A percentile compares a stretch with the other conserved stretches of the same genome.
Evolutionary conservation across 176 grass and related monocot species (phyloP).

Genomic region (Melocanna baccifera): DNA sequence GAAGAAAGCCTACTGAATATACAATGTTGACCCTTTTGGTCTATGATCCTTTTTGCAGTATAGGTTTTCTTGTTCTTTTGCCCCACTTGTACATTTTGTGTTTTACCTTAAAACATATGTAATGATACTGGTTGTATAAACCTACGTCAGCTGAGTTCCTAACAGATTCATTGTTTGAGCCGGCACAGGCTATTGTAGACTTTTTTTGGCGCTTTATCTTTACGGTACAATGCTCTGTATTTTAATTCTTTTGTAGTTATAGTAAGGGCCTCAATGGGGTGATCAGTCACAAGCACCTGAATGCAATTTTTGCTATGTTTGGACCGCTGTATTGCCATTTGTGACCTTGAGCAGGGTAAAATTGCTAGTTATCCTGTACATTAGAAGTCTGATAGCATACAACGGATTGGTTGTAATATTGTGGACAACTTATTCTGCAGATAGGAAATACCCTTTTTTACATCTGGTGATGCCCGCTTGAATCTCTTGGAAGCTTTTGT

Average conservation of each 20-base stretch:
- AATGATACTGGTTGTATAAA: neutral
- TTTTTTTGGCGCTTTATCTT: neutral
- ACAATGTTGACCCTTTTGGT: neutral
- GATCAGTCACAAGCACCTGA: neutral
- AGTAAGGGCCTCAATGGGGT: neutral
- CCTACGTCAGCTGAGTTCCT: neutral
- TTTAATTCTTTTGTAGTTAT: neutral
- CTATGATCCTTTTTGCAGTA: neutral
- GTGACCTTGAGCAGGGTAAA: neutral
- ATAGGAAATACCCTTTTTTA: neutral
- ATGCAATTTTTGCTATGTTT: conserved; percentile 1
- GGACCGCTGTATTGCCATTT: neutral
- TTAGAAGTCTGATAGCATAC: neutral
- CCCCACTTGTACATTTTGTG: neutral
- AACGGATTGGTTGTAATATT: neutral
- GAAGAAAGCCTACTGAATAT: conserved; percentile 11
- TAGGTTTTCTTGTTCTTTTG: neutral
- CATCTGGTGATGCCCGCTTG: neutral
- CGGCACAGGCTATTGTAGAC: neutral
- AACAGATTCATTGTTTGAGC: neutral
- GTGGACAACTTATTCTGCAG: neutral
- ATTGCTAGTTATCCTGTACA: neutral
- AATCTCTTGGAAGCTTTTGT: neutral
- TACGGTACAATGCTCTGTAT: neutral
- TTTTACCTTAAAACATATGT: neutral